These are phyloP conservation scores for Niebla homalea DNA, from an alignment of 495 filamentous ascomycete genomes.

Conservation along the genomic window DNA sequence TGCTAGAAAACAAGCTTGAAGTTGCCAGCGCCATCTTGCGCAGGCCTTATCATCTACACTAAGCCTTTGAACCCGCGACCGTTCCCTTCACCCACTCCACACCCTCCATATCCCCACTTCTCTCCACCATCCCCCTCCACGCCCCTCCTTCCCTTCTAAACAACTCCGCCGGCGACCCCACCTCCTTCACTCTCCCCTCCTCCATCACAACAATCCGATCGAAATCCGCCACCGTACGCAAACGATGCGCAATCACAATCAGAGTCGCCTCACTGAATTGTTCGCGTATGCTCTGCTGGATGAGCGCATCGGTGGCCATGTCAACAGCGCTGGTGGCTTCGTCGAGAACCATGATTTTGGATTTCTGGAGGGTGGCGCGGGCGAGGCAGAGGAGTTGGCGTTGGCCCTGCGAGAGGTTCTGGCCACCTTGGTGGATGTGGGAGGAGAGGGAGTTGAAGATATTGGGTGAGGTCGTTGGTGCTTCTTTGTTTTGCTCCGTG, in stretches of 20 bases:
- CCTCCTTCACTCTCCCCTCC: slow-evolving; percentile 18
- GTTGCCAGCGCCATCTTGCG: too few relatives aligned
- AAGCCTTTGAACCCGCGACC: too few relatives aligned
- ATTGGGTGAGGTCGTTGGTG: neutral
- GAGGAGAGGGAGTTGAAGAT: slow-evolving; percentile 8
- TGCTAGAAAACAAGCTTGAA: too few relatives aligned
- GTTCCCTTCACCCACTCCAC: too few relatives aligned
- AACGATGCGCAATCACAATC: slow-evolving; percentile 24
- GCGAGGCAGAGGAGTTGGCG: slow-evolving; percentile 22
- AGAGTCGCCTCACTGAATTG: slow-evolving; percentile 21
- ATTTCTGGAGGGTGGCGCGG: slow-evolving; percentile 15
- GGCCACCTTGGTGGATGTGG: slow-evolving; percentile 15
- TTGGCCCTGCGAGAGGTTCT: slow-evolving; percentile 21
- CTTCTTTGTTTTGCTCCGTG: neutral
- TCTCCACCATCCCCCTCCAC: slow-evolving; percentile 15
- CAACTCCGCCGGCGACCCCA: slow-evolving; percentile 17
- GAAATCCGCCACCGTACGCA: slow-evolving; percentile 18
- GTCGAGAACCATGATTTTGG: slow-evolving; percentile 18
- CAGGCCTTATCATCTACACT: too few relatives aligned
- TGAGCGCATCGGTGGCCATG: slow-evolving; percentile 16
- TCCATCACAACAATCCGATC: slow-evolving; percentile 22
- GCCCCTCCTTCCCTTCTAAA: slow-evolving; percentile 13
- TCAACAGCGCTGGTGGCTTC: slow-evolving; percentile 19
- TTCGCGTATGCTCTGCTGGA: slow-evolving; percentile 18
- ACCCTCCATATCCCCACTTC: too few relatives aligned